Percentiles rank a stretch among this genome's conserved stretches.
Conservation (phyloP, 441 rosid species). For the Metrosideros polymorpha region DNA sequence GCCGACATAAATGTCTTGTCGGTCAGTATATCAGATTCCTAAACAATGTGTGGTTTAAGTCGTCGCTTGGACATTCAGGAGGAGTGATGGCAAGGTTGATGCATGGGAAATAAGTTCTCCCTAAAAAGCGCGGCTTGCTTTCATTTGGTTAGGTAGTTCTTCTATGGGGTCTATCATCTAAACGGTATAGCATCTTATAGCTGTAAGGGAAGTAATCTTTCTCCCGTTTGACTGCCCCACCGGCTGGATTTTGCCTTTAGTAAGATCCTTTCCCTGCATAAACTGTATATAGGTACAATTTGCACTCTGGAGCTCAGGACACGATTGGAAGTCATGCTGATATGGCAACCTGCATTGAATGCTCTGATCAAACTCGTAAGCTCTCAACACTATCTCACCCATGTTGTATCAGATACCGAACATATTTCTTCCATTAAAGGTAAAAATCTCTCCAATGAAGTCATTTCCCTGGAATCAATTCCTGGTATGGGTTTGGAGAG, state of each 20-base stretch:
- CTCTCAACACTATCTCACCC: neutral
- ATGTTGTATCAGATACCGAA: neutral
- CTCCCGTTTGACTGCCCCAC: neutral
- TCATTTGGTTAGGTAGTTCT: neutral
- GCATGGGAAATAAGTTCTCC: neutral
- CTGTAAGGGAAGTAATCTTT: neutral
- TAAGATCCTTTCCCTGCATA: neutral
- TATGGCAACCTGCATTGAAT: slow-evolving; percentile 50
- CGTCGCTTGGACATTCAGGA: neutral
- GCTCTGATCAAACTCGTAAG: slow-evolving; percentile 53
- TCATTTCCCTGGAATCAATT: neutral
- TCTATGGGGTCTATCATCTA: neutral
- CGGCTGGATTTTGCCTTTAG: neutral
- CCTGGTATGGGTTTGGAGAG: neutral
- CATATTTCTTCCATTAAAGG: neutral
- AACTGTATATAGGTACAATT: slow-evolving; percentile 37
- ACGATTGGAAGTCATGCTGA: slow-evolving; percentile 56
- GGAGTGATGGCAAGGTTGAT: neutral
- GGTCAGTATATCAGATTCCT: neutral
- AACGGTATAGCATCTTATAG: neutral
- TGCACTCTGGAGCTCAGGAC: slow-evolving; percentile 33
- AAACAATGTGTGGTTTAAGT: neutral
- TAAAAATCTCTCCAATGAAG: neutral
- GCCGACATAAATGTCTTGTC: neutral
- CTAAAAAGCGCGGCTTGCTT: neutral